Percentiles rank a stretch among this genome's conserved stretches.
Evolutionary conservation across 1,284 basidiomycete genomes (phyloP).

Genomic region (Tilletia horrida): DNA sequence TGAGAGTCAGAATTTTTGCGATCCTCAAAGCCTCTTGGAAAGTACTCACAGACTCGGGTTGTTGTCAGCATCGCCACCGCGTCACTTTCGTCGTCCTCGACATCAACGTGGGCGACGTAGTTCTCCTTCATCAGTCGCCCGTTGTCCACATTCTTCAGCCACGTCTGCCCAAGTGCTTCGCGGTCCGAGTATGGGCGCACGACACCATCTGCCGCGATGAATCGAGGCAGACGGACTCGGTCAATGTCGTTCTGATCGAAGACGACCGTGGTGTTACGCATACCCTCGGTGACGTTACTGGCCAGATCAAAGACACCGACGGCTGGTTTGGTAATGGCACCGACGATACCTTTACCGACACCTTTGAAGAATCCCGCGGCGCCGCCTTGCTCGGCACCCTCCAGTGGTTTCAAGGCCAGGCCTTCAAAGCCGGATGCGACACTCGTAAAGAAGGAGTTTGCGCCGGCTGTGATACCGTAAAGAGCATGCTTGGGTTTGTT

Average conservation of each 20-base stretch:
- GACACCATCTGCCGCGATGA: slow-evolving; percentile 62
- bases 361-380: slow-evolving; percentile 97
- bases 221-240: slow-evolving; percentile 81
- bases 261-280: slow-evolving; percentile 92
- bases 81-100: slow-evolving; percentile 60
- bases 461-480: slow-evolving; percentile 87
- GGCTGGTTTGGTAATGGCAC: slow-evolving; percentile 90
- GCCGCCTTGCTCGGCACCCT: slow-evolving; percentile 91
- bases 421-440: slow-evolving; percentile 95
- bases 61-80: slow-evolving; percentile 50
- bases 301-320: slow-evolving; percentile 95
- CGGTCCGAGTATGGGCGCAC: slow-evolving; percentile 67
- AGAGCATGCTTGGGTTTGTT: slow-evolving; percentile 96
- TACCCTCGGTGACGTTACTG: slow-evolving; percentile 90
- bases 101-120: slow-evolving; percentile 75
- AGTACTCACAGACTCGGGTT: slow-evolving; percentile 34
- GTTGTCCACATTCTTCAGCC: slow-evolving; percentile 87
- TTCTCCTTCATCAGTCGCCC: slow-evolving; percentile 77
- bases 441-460: slow-evolving; percentile 88
- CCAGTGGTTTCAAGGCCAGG: slow-evolving; percentile 89
- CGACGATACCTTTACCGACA: slow-evolving; percentile 91
- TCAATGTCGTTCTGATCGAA: slow-evolving; percentile 91
- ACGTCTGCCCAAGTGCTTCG: slow-evolving; percentile 90
- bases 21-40: slow-evolving; percentile 17
- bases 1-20: slow-evolving; percentile 70